Evolutionary conservation across 495 filamentous ascomycete genomes (phyloP).

Genomic region (Emericellopsis terricola): DNA sequence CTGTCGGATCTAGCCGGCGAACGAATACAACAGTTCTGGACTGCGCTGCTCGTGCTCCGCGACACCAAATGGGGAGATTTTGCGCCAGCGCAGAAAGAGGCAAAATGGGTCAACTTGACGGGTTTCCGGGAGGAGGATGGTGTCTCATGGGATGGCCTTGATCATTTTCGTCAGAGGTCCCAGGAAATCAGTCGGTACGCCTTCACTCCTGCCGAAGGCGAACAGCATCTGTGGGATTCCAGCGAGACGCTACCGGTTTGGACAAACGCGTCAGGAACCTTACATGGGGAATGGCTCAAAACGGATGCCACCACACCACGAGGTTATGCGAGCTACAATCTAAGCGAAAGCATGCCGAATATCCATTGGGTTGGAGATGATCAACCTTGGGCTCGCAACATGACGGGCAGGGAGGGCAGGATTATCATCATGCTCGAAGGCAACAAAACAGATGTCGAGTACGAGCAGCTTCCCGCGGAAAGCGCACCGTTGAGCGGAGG

Average conservation of each 20-base stretch:
- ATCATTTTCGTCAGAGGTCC: conserved; percentile 24
- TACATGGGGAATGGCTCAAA: conserved; percentile 61
- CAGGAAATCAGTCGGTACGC: conserved; percentile 24
- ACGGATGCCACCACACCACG: conserved; percentile 18
- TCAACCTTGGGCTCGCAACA: conserved; percentile 45
- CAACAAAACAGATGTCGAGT: conserved; percentile 28
- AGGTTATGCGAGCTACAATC: conserved; percentile 23
- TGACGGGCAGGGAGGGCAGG: conserved; percentile 41
- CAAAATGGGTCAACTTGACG: conserved; percentile 53
- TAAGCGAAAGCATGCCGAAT: conserved; percentile 25
- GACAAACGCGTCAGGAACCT: conserved; percentile 63
- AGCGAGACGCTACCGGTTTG: conserved; percentile 37
- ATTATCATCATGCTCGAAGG: conserved; percentile 32
- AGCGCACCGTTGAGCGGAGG: conserved; percentile 5
- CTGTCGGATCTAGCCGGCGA: conserved; percentile 16
- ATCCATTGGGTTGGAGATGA: conserved; percentile 18
- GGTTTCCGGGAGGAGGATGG: conserved; percentile 57
- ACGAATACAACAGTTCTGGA: conserved; percentile 27
- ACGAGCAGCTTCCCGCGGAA: conserved; percentile 8
- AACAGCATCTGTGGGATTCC: conserved; percentile 16
- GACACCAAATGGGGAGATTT: conserved; percentile 61
- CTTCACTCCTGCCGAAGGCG: conserved; percentile 12
- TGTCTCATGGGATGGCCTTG: conserved; percentile 52
- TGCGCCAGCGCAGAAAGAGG: conserved; percentile 19
- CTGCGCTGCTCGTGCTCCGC: conserved; percentile 48